Base-by-base conservation (phyloP, 768 basidiomycete genomes). In the Exidia glandulosa region DNA sequence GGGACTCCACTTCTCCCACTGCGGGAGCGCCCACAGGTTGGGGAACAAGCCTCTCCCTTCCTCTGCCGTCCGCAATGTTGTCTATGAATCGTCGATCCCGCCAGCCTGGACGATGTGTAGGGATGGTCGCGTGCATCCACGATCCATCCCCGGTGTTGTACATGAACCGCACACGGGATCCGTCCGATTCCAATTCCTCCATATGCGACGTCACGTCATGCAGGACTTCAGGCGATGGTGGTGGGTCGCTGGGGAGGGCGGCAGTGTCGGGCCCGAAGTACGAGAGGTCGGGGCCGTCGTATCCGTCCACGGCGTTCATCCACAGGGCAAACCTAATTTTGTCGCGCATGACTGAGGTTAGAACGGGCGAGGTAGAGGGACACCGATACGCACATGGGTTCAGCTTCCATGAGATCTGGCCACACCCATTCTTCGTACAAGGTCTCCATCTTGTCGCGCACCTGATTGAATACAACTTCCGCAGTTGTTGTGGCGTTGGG, bases 381-480 rank as follows among this genome's bases (percentile, higher is more conserved):
- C 62, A 66, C 92, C 90, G 89, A 73, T 60, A 85, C 88, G 65
- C 81, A 77, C 19, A 77, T 79, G 63, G 90, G 84, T 71, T 99
- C 96, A 29, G 91, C 85, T 61, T 79, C 74, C 55, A 93, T 81
- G 87, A 98, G 88, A 62, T 83, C 82, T 63, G 87, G 78, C 66
- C 97, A 96, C 32, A 99, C 94, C 63, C 81, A 81, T 66, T 80
- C 78, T 66, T 88, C 77, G 73, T 96, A 97, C 77, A 99, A 98
- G n/a, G 70, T 76, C 45, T 87, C 79, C 57, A 98, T 92, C 62
- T 75, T 69, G 16, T 83, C 81, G n/a, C 74, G 73, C 68, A 90
- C 79, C 37, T 73, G 67, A 41, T 82, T 84, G 64, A 94, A 90
- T 19, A 23, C 23, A 5, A 45, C 16, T 14, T 14, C 12, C 9